Evolutionary conservation across 371 early-diverging fungal species (phyloP).

Genomic region (Sporodiniella umbellata): DNA sequence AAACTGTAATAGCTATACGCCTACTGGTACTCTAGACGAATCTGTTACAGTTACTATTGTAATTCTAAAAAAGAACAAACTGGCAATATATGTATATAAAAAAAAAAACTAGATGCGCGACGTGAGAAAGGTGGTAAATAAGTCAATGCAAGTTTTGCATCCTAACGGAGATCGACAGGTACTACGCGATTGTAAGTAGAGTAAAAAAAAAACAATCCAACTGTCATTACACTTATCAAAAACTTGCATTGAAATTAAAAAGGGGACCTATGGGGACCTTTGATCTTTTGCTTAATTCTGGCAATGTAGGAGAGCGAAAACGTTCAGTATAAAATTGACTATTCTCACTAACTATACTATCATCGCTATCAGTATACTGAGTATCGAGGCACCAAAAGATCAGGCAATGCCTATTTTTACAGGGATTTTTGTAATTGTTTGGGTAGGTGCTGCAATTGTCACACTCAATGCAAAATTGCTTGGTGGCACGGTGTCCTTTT

Average conservation of each 20-base stretch:
- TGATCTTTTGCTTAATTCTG: constrained; percentile 83
- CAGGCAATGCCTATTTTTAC: constrained; percentile 88
- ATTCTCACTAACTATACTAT: neutral
- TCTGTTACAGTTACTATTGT: constrained; percentile 83
- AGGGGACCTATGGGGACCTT: constrained; percentile 97
- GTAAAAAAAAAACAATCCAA: too few relatives aligned
- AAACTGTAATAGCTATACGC: constrained; percentile 8
- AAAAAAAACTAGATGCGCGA: too few relatives aligned
- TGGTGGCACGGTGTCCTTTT: constrained; percentile 90
- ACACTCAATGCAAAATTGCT: constrained; percentile 90
- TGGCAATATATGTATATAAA: constrained; percentile 22
- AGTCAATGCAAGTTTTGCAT: constrained; percentile 70
- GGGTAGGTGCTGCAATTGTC: constrained; percentile 89
- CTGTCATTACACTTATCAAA: neutral
- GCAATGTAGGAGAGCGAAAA: constrained; percentile 69
- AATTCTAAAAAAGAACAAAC: constrained; percentile 17
- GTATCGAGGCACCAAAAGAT: constrained; percentile 57
- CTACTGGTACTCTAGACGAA: constrained; percentile 84
- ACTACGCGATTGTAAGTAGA: constrained; percentile 77
- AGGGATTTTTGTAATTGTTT: constrained; percentile 87
- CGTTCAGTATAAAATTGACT: neutral
- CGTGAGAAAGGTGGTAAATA: constrained; percentile 67
- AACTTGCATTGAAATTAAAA: constrained; percentile 1
- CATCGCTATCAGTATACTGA: constrained; percentile 59
- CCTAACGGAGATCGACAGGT: constrained; percentile 66